Base-by-base conservation (phyloP, 139 green algal genomes). In the Picochlorum sp. region DNA sequence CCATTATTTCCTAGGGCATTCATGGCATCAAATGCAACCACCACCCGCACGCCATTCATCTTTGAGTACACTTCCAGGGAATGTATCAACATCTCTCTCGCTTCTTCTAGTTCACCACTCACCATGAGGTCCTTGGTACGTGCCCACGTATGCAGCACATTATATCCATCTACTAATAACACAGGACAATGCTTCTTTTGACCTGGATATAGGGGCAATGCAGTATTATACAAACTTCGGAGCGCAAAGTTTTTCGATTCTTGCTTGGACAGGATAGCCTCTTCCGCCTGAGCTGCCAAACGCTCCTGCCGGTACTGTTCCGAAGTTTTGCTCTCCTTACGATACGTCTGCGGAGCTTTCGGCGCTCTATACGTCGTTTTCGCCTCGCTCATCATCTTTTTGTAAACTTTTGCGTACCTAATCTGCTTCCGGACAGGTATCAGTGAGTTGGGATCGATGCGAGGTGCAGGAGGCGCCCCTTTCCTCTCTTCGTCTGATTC, bases 81-180 rank as follows among this genome's bases (percentile, higher is more conserved):
- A 4, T 39, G 3, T 32, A 72, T 31, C 37, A 72, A 56, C 5
- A 33, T 26, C 33, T 72, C 45, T n/a, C 64, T 33, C 1, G 64
- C 64, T 18, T 20, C 55, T 24, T 61, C 18, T 33, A 72, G 14
- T 13, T 35, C 47, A 20, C 25, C 31, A 18, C 18, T n/a, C 25
- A 53, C 25, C 32, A 61, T 61, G 10, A 51, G 12, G 3, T 24
- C 31, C 24, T 45, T 50, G 22, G 55, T 61, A 9, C 32, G 13
- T 36, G 18, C 36, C 55, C 55, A 50, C 50, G 22, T 30, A 58
- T 59, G 13, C n/a, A 80, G 26, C 10, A 80, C n/a, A 22, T 80
- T 80, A 63, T 80, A 78, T 3, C 69, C 73, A 31, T 80, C 73
- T n/a, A 80, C 64, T 28, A 80, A 63, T 24, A 76, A 50, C 9